These are phyloP conservation scores for Cinchona pubescens DNA, from an alignment of 257 asterid genomes.

Conservation along the genomic window DNA sequence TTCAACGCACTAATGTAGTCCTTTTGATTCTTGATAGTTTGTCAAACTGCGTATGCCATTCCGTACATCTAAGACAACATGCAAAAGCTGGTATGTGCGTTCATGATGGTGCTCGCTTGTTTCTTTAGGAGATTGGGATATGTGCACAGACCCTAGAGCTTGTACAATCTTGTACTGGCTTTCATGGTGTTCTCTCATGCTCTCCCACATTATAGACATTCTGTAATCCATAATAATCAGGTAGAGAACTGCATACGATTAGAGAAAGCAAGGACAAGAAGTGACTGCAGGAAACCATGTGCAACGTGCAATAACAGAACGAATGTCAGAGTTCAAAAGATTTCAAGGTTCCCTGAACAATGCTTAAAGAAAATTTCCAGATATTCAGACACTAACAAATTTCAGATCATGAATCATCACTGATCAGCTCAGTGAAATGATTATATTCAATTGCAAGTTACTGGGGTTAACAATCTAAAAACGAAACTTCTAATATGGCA, in stretches of 20 bases:
- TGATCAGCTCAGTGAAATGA: background rate
- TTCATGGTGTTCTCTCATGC: constrained; percentile 64
- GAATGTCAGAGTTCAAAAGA: background rate
- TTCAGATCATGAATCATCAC: background rate
- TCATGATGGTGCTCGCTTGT: constrained; percentile 87
- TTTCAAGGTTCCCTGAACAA: background rate
- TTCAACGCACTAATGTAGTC: constrained; percentile 66
- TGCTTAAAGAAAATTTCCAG: background rate
- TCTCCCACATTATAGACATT: constrained; percentile 95
- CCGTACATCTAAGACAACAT: constrained; percentile 76
- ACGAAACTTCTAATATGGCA: too few relatives aligned
- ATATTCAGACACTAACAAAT: background rate
- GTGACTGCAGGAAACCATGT: background rate
- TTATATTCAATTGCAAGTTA: background rate
- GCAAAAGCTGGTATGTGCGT: constrained; percentile 71
- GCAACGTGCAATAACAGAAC: background rate
- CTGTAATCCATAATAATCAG: constrained; percentile 34
- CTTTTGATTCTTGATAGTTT: constrained; percentile 64
- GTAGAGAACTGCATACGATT: background rate
- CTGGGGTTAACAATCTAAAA: too few relatives aligned
- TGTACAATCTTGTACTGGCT: constrained; percentile 57
- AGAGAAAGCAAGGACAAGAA: background rate
- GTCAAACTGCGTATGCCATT: constrained; percentile 66
- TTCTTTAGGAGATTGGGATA: constrained; percentile 71
- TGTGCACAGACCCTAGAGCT: constrained; percentile 53